These are phyloP conservation scores for Prinsepia uniflora DNA, from an alignment of 306 rosid species.

Conservation along the genomic window DNA sequence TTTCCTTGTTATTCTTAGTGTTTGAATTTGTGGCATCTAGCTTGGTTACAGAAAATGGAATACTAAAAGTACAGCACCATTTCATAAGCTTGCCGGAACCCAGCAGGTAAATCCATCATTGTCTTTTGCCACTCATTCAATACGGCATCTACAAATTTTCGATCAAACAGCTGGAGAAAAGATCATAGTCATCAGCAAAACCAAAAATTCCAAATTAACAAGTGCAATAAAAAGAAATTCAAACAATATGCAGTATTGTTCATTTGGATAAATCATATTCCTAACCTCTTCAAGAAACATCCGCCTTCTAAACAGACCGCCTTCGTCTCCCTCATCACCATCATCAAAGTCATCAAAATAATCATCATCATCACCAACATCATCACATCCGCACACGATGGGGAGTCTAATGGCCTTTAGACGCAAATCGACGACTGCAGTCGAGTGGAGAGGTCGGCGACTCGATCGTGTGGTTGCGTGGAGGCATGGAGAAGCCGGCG, in stretches of 20 bases:
- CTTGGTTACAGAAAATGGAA: conserved; percentile 3
- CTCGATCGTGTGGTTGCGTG: too few relatives aligned
- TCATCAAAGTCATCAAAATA: conserved; percentile 96
- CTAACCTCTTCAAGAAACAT: conserved; percentile 84
- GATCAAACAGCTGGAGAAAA: conserved; percentile 77
- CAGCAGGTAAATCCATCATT: conserved; percentile 96
- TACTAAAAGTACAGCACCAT: conserved; percentile 49
- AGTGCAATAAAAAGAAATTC: background rate
- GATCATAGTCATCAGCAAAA: conserved; percentile 23
- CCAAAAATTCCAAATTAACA: conserved; percentile 21
- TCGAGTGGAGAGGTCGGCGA: too few relatives aligned
- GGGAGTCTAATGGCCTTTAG: too few relatives aligned
- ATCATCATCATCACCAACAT: conserved; percentile 88
- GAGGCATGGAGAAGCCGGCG: too few relatives aligned
- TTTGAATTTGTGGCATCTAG: background rate
- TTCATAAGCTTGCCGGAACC: conserved; percentile 96
- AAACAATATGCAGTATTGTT: background rate
- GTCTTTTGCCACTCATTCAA: conserved; percentile 94
- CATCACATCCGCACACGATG: conserved; percentile 99
- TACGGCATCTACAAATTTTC: conserved; percentile 90
- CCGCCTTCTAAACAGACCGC: conserved; percentile 86
- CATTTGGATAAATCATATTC: conserved; percentile 19
- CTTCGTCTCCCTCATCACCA: conserved; percentile 96
- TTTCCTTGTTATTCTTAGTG: background rate
- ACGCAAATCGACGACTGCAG: too few relatives aligned